Evolutionary conservation across 192 early-diverging fungal genomes (phyloP).

Genomic region (Martensiomyces pterosporus): DNA sequence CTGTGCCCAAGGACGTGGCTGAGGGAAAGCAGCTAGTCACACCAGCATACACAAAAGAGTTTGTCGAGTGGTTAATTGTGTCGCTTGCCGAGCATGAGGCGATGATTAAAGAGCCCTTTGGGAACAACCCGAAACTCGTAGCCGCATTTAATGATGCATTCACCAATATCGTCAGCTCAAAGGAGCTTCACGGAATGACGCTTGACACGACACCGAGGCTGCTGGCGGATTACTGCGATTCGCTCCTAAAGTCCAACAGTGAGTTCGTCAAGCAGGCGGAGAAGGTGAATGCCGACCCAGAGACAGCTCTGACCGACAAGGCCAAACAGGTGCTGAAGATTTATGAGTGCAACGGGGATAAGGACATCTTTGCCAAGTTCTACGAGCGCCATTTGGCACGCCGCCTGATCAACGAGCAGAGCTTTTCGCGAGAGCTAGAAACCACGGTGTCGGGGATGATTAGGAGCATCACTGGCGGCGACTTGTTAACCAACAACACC

Average conservation of each 20-base stretch:
- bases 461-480: conserved; percentile 67
- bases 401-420: conserved; percentile 80
- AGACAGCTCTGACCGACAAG: conserved; percentile 17
- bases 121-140: conserved; percentile 64
- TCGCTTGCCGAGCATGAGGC: conserved; percentile 77
- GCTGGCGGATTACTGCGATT: conserved; percentile 77
- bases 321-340: conserved; percentile 62
- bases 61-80: conserved; percentile 72
- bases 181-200: conserved; percentile 62
- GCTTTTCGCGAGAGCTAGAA: conserved; percentile 81
- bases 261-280: neutral
- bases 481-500: conserved; percentile 83
- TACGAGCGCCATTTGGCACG: conserved; percentile 87
- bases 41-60: conserved; percentile 46
- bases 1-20: conserved; percentile 56
- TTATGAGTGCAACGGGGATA: conserved; percentile 90
- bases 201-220: conserved; percentile 71
- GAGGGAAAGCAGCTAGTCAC: conserved; percentile 13
- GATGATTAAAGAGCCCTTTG: conserved; percentile 65
- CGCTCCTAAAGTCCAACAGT: conserved; percentile 66
- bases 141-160: conserved; percentile 82
- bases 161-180: conserved; percentile 86
- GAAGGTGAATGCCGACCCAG: neutral
- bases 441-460: conserved; percentile 80
- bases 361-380: conserved; percentile 93